A percentile compares a stretch with the other conserved stretches of the same genome.
phyloP scores from a whole-genome alignment of 2,329 filamentous ascomycete genomes.

The Phialemoniopsis sp. region DNA sequence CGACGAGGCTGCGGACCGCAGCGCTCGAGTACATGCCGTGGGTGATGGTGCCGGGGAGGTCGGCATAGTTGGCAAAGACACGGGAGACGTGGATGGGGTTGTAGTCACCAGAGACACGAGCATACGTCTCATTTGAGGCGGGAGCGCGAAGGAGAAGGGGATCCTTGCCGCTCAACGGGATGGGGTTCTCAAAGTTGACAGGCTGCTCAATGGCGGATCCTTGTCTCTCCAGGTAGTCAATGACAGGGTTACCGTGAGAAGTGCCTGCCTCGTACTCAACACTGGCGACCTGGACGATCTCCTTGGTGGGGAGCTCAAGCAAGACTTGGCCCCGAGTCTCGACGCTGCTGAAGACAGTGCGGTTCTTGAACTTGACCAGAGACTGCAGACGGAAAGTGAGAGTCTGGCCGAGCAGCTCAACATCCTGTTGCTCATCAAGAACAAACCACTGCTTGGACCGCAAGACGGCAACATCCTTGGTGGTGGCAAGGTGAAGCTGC shows the following conservation, averaged over 20 bases:
- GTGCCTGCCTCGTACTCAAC: slow-evolving; percentile 90
- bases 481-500: slow-evolving; percentile 81
- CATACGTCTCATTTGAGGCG: slow-evolving; percentile 96
- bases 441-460: slow-evolving; percentile 98
- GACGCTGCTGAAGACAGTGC: slow-evolving; percentile 84
- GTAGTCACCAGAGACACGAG: slow-evolving; percentile 95
- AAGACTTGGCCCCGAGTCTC: slow-evolving; percentile 91
- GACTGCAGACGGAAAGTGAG: slow-evolving; percentile 94
- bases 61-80: slow-evolving; percentile 93
- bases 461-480: slow-evolving; percentile 89
- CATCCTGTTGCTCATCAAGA: slow-evolving; percentile 66
- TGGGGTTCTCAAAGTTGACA: slow-evolving; percentile 94
- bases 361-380: slow-evolving; percentile 91
- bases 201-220: slow-evolving; percentile 93
- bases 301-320: slow-evolving; percentile 92
- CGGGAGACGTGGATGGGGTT: slow-evolving; percentile 98
- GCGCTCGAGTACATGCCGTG: slow-evolving; percentile 99
- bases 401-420: slow-evolving; percentile 87
- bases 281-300: slow-evolving; percentile 94
- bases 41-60: slow-evolving; percentile 93
- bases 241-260: slow-evolving; percentile 93
- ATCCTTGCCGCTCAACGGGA: slow-evolving; percentile 89
- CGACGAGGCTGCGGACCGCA: slow-evolving; percentile 89
- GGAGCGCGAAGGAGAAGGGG: slow-evolving; percentile 86
- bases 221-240: slow-evolving; percentile 91